phyloP scores from a whole-genome alignment of 345 rosid species.

The Psidium friedrichsthalianum region DNA sequence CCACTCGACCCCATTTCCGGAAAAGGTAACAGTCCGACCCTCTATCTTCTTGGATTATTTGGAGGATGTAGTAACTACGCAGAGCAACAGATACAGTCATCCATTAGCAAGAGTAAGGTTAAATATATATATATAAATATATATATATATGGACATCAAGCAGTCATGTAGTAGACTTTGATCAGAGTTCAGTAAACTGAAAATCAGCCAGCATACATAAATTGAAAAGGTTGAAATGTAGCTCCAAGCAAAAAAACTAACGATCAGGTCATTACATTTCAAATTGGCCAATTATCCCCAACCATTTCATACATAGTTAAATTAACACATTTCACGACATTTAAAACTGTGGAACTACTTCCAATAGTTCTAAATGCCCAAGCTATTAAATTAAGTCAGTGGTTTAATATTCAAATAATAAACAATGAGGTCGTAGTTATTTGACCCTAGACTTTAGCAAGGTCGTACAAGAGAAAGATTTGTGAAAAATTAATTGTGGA shows the following conservation, averaged over 20 bases:
- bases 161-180: not conserved
- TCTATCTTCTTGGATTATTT: slow-evolving; percentile 87
- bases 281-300: not conserved
- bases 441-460: not conserved
- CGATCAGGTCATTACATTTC: not conserved
- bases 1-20: slow-evolving; percentile 97
- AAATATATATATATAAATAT: too few species aligned
- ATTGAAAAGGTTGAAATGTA: not conserved
- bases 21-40: slow-evolving; percentile 64
- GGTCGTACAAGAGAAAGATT: not conserved
- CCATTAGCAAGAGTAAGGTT: not conserved
- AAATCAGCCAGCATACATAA: not conserved
- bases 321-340: not conserved
- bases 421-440: not conserved
- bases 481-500: not conserved
- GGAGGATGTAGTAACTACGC: slow-evolving; percentile 76
- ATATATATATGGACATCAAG: not conserved
- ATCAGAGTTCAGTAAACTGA: not conserved
- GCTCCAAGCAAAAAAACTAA: not conserved
- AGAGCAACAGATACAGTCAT: slow-evolving; percentile 4
- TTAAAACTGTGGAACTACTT: not conserved
- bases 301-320: not conserved
- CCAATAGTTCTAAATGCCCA: not conserved
- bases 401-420: not conserved
- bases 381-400: not conserved